Conservation (phyloP, 2,329 filamentous ascomycete species). For the Venturia aucupariae region DNA sequence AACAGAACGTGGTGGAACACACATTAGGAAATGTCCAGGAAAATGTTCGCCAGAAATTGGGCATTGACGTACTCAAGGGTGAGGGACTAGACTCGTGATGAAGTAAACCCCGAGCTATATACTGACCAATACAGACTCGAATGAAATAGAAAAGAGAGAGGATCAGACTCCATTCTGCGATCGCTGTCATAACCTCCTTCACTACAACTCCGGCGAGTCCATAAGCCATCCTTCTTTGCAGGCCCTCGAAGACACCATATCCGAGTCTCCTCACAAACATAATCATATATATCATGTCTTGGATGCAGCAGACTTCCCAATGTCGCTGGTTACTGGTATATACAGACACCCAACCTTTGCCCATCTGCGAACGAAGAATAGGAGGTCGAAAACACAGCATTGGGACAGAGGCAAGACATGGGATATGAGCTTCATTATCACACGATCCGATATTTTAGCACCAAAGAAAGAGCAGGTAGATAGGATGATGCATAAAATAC, state of each 20-base stretch:
- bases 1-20: constrained; percentile 30
- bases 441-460: constrained; percentile 75
- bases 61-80: constrained; percentile 20
- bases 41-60: constrained; percentile 24
- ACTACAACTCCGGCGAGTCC: constrained; percentile 62
- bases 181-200: constrained; percentile 71
- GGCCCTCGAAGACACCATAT: constrained; percentile 72
- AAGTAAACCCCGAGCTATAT: no score
- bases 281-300: constrained; percentile 95
- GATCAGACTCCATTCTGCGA: constrained; percentile 58
- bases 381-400: constrained; percentile 58
- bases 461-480: constrained; percentile 79
- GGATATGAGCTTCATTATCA: constrained; percentile 77
- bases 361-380: constrained; percentile 68
- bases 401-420: constrained; percentile 63
- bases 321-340: constrained; percentile 78
- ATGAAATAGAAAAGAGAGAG: constrained; percentile 14
- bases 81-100: neutral
- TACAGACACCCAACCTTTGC: constrained; percentile 61
- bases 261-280: constrained; percentile 77
- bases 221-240: constrained; percentile 76
- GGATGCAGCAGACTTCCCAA: constrained; percentile 92
- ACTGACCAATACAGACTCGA: neutral
- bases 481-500: constrained; percentile 73
- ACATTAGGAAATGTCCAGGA: constrained; percentile 25